phyloP scores from a whole-genome alignment of 805 yeast genomes.

The Sugiyamaella chiloensis region DNA sequence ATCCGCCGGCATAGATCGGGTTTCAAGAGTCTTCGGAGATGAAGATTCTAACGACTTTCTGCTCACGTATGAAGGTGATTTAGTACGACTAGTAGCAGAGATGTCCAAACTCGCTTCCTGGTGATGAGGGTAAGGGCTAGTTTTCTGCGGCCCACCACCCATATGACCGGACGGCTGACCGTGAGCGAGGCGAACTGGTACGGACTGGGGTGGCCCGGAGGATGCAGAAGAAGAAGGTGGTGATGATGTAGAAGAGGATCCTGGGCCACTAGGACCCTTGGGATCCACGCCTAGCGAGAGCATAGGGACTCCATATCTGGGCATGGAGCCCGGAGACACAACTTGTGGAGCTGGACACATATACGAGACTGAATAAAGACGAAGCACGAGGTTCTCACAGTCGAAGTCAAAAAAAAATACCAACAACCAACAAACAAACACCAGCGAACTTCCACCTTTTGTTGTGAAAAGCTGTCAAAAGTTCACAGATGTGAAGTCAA shows the following conservation, averaged over 20 bases:
- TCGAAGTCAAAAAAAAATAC: neutral
- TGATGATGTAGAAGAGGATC: too few species aligned
- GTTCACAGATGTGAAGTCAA: too few species aligned
- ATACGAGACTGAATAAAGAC: neutral
- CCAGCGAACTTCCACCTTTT: neutral
- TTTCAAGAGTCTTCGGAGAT: neutral
- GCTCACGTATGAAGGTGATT: neutral
- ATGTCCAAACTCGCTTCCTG: neutral
- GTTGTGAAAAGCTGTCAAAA: too few species aligned
- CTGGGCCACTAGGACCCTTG: neutral
- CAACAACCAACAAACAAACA: neutral
- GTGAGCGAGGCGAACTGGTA: neutral
- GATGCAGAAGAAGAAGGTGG: neutral
- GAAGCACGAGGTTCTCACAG: neutral
- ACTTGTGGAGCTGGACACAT: conserved; percentile 3
- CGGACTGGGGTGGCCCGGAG: conserved; percentile 1
- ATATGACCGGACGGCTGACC: conserved; percentile 4
- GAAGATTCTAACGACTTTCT: neutral
- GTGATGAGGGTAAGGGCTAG: neutral
- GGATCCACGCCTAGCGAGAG: conserved; percentile 15
- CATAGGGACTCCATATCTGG: conserved; percentile 9
- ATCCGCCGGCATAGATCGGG: neutral
- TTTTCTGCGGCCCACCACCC: neutral
- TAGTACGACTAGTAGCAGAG: neutral
- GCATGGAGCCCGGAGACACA: neutral